These are phyloP conservation scores for Tetrastigma voinierianum DNA, from an alignment of 164 flowering plant genomes.

Conservation along the genomic window DNA sequence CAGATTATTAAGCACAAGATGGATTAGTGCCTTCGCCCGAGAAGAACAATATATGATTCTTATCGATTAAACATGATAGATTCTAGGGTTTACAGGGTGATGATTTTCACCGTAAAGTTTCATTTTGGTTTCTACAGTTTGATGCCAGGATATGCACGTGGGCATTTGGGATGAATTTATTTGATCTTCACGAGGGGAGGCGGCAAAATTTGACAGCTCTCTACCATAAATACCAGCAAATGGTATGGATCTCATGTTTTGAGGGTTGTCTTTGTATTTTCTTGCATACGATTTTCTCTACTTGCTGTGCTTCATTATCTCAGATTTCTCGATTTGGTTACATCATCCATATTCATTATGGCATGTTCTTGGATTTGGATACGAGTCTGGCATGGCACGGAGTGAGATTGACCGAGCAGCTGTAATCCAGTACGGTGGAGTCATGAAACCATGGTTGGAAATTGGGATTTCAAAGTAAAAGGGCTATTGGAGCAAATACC, in stretches of 20 bases:
- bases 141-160: conserved; percentile 74
- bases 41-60: too few relatives aligned
- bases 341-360: conserved; percentile 21
- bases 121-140: too few relatives aligned
- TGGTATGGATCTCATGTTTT: conserved; percentile 46
- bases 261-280: neutral
- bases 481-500: conserved; percentile 66
- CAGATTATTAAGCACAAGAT: too few relatives aligned
- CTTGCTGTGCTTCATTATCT: too few relatives aligned
- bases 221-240: conserved; percentile 56
- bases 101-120: too few relatives aligned
- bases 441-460: conserved; percentile 94
- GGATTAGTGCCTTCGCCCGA: too few relatives aligned
- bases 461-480: conserved; percentile 65
- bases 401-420: conserved; percentile 64
- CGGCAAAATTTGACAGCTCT: conserved; percentile 48
- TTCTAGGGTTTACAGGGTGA: too few relatives aligned
- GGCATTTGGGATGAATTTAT: conserved; percentile 95
- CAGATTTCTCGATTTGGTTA: too few relatives aligned
- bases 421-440: conserved; percentile 85
- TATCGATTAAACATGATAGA: too few relatives aligned
- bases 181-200: conserved; percentile 84
- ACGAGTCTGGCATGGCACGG: conserved; percentile 39
- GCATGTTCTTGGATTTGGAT: conserved; percentile 89
- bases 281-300: neutral